Conservation (phyloP, 169 alveolate species). For the Cryptosporidium felis region DNA sequence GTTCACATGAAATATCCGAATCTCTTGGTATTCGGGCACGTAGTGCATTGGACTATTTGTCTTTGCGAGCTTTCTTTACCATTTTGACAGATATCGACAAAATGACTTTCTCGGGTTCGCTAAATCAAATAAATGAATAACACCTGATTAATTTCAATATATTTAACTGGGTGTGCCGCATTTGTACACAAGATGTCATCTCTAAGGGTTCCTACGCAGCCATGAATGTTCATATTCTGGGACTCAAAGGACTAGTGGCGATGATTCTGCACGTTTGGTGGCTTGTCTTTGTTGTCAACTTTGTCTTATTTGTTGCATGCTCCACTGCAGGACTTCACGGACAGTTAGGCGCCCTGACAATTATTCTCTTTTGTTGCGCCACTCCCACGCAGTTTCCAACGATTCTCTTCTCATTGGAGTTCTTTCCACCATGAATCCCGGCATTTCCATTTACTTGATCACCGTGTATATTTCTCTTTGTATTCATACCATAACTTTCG, state of each 20-base stretch:
- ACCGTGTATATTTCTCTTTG: conserved; percentile 31
- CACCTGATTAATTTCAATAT: not conserved
- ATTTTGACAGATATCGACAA: not conserved
- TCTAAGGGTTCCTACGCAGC: too few species aligned
- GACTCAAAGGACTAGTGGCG: too few species aligned
- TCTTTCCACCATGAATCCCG: conserved; percentile 37
- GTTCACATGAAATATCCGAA: too few species aligned
- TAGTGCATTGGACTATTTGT: too few species aligned
- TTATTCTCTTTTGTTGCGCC: conserved; percentile 64
- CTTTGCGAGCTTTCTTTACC: conserved; percentile 66
- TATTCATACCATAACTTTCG: conserved; percentile 43
- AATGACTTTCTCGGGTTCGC: conserved; percentile 70
- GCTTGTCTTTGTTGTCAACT: too few species aligned
- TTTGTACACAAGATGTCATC: not conserved
- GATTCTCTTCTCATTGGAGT: conserved; percentile 74
- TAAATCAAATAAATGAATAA: conserved; percentile 14
- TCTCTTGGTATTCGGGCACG: too few species aligned
- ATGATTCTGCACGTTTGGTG: too few species aligned
- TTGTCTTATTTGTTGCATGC: not conserved
- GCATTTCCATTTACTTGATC: conserved; percentile 69
- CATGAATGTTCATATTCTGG: too few species aligned
- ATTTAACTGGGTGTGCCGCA: conserved; percentile 21
- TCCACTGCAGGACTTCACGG: not conserved
- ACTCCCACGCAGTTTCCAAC: conserved; percentile 78
- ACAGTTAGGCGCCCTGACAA: conserved; percentile 9